These are phyloP conservation scores for Trypanosoma cruzi DNA, from an alignment of 208 protist species.

Conservation along the genomic window DNA sequence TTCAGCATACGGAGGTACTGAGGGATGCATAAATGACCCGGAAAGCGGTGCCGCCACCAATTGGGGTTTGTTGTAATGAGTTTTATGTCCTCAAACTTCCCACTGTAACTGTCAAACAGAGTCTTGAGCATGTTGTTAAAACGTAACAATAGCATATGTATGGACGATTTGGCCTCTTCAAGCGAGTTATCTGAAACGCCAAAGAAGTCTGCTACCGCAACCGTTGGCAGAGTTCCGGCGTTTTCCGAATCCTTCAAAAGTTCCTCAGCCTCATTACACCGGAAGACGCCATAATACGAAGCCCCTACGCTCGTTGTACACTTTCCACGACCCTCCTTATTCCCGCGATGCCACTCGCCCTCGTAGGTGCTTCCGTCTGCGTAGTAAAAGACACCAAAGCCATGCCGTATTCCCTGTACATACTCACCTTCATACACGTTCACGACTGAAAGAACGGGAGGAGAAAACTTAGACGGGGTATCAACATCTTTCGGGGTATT, in stretches of 20 bases:
- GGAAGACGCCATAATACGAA: conserved; percentile 36
- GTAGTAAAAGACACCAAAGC: conserved; percentile 82
- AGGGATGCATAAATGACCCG: conserved; percentile 53
- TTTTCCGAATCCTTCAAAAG: conserved; percentile 23
- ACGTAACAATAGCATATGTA: conserved; percentile 60
- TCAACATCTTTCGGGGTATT: conserved; percentile 2
- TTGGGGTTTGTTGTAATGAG: conserved; percentile 57
- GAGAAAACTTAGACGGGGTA: conserved; percentile 37
- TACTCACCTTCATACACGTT: conserved; percentile 83
- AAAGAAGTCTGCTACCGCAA: conserved; percentile 39
- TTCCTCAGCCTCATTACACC: conserved; percentile 17
- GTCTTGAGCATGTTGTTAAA: conserved; percentile 71
- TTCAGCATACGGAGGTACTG: conserved; percentile 76
- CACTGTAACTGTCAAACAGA: conserved; percentile 60
- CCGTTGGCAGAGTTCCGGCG: conserved; percentile 37
- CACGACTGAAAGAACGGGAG: conserved; percentile 41
- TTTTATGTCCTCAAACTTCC: conserved; percentile 35
- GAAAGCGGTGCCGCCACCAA: conserved; percentile 81
- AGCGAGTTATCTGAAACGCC: conserved; percentile 35
- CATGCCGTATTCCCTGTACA: conserved; percentile 59
- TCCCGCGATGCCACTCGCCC: conserved; percentile 69
- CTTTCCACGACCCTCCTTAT: conserved; percentile 57
- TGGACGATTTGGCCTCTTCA: conserved; percentile 28
- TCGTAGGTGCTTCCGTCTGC: conserved; percentile 87
- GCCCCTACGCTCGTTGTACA: conserved; percentile 64